phyloP scores from a whole-genome alignment of 805 yeast genomes.

The Yarrowia sp. region DNA sequence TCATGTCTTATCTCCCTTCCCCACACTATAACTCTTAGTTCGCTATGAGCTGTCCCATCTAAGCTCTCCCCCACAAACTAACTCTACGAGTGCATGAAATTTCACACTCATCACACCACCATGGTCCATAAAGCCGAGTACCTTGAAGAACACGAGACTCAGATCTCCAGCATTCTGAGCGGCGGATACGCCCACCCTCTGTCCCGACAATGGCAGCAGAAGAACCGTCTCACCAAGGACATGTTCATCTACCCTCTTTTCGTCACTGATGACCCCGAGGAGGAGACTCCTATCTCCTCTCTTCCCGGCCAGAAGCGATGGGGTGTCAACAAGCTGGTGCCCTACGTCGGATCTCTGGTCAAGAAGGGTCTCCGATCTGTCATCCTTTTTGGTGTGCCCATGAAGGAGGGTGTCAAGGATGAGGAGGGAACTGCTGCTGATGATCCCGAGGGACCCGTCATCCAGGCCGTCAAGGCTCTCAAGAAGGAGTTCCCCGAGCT shows the following conservation, averaged over 20 bases:
- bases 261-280: constrained; percentile 76
- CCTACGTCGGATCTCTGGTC: constrained; percentile 67
- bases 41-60: background rate
- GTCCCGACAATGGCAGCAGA: constrained; percentile 86
- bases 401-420: constrained; percentile 74
- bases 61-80: background rate
- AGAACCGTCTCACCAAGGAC: constrained; percentile 74
- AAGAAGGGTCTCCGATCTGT: constrained; percentile 82
- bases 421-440: constrained; percentile 85
- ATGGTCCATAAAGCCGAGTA: constrained; percentile 59
- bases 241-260: constrained; percentile 94
- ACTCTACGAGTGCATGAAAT: constrained; percentile 15
- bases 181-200: constrained; percentile 95
- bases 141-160: constrained; percentile 55
- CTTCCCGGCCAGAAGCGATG: constrained; percentile 85
- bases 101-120: constrained; percentile 20
- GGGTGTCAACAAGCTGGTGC: constrained; percentile 76
- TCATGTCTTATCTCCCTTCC: no score
- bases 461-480: constrained; percentile 67
- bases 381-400: constrained; percentile 87
- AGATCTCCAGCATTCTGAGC: constrained; percentile 73
- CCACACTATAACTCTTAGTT: no score
- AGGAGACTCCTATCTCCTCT: constrained; percentile 67
- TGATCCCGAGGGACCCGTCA: constrained; percentile 95
- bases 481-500: constrained; percentile 70